Percentiles rank a stretch among this genome's conserved stretches.
phyloP scores from a whole-genome alignment of 108 stramenopile species.

The Bacterosira constricta region DNA sequence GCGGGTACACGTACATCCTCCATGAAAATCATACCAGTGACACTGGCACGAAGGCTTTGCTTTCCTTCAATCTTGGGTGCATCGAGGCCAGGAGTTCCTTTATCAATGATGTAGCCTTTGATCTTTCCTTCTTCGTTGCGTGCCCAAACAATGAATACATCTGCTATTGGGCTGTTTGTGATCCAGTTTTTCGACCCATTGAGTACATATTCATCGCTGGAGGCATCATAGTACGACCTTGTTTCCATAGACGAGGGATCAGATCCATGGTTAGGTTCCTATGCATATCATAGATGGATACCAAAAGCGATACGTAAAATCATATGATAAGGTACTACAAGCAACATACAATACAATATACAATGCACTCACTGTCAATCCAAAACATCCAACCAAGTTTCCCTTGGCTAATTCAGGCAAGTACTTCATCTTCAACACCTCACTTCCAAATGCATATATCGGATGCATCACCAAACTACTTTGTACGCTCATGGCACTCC shows the following conservation, averaged over 20 bases:
- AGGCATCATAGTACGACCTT: conserved; percentile 65
- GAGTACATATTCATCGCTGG: conserved; percentile 84
- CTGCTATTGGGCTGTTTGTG: conserved; percentile 95
- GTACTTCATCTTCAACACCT: conserved; percentile 84
- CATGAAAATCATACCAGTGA: conserved; percentile 94
- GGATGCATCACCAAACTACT: conserved; percentile 95
- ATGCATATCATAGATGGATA: too few relatives aligned
- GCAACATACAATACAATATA: too few relatives aligned
- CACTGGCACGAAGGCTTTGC: conserved; percentile 81
- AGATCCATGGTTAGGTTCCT: conserved; percentile 94
- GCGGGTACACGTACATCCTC: conserved; percentile 87
- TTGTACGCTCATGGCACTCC: conserved; percentile 95
- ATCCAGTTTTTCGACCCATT: conserved; percentile 98
- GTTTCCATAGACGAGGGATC: conserved; percentile 95
- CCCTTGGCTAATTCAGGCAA: conserved; percentile 87
- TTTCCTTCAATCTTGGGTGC: conserved; percentile 94
- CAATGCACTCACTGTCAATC: conserved; percentile 80
- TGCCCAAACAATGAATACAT: conserved; percentile 94
- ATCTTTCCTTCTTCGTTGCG: conserved; percentile 77
- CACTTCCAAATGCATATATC: conserved; percentile 90
- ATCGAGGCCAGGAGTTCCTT: conserved; percentile 73
- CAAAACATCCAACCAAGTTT: conserved; percentile 92
- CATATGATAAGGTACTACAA: too few relatives aligned
- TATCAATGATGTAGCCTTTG: conserved; percentile 90
- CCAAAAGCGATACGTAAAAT: too few relatives aligned